Base-by-base conservation (phyloP, 805 yeast genomes). In the Wickerhamiella domercqiae region DNA sequence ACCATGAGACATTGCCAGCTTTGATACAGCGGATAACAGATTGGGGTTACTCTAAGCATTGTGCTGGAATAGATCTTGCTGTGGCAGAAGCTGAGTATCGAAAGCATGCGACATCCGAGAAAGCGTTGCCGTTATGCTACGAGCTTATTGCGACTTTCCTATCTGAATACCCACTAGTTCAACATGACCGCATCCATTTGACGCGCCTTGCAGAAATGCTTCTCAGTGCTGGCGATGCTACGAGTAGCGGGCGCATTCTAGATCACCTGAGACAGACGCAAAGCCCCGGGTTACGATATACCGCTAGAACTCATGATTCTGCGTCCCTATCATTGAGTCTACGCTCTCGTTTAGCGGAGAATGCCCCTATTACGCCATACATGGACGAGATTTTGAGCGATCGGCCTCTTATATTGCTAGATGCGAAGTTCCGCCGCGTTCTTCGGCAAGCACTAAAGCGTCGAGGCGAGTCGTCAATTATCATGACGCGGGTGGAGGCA, bases 41-140 rank as follows among this genome's bases (percentile, higher is more conserved):
- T 13, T 39, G 25, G 18, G 46, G 39, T n/a, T 44, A 40, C 26
- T 45, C 49, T 4, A 21, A 39, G 19, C 51, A 48, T 32, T 45
- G 50, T 21, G 49, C 50, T 3, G 49, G 45, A 7, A 45, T 43
- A 7, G 52, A 48, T 25, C 22, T 48, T 29, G 42, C 45, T 13
- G 35, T 46, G 32, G 34, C 46, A 3, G 51, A 47, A 37, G 34
- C 32, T 6, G 34, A 35, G 20, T 15, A 32, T n/a, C 39, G 39
- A 9, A 24, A 32, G 13, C 34, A 26, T 29, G 7, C 17, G 18
- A 15, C 15, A 19, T 11, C 21, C 29, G 20, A 19, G 13, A 18
- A 18, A 14, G 21, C 26, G 5, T 6, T 15, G 18, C 14, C 29
- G 16, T n/a, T 16, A 15, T 20, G 33, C 16, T 42, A 43, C 29